These are phyloP conservation scores for Kuraishia floccosa DNA, from an alignment of 805 yeast genomes.

Conservation along the genomic window DNA sequence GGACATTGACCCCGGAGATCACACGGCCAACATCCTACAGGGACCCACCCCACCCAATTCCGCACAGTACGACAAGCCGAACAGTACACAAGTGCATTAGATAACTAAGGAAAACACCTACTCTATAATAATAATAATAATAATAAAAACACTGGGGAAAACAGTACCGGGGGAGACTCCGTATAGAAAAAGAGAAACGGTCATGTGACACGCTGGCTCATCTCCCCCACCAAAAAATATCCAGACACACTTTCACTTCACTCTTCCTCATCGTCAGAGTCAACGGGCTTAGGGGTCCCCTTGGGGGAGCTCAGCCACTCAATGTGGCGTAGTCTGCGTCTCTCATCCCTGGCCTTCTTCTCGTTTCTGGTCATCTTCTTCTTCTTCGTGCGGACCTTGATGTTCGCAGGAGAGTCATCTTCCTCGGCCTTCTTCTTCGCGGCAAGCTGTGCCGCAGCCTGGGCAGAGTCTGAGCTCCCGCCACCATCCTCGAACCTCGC, in stretches of 20 bases:
- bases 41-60: too few relatives aligned
- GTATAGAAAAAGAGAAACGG: too few relatives aligned
- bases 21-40: too few relatives aligned
- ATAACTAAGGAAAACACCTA: too few relatives aligned
- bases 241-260: neutral
- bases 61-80: too few relatives aligned
- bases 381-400: slow-evolving; percentile 86
- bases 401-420: slow-evolving; percentile 91
- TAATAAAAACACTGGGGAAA: too few relatives aligned
- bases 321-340: slow-evolving; percentile 88
- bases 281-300: slow-evolving; percentile 93
- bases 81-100: too few relatives aligned
- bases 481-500: slow-evolving; percentile 78
- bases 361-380: slow-evolving; percentile 97
- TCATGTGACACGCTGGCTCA: too few relatives aligned
- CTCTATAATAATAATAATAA: too few relatives aligned
- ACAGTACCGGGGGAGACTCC: too few relatives aligned
- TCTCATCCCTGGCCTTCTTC: slow-evolving; percentile 79
- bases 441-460: slow-evolving; percentile 36
- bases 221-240: too few relatives aligned
- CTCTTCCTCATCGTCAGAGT: slow-evolving; percentile 86
- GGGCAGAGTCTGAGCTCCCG: slow-evolving; percentile 27
- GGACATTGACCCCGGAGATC: too few relatives aligned
- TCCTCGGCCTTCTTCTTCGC: slow-evolving; percentile 40
- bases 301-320: slow-evolving; percentile 95